Evolutionary conservation across 176 grass and related monocot genomes (phyloP).

Genomic region (Triticum aestivum): DNA sequence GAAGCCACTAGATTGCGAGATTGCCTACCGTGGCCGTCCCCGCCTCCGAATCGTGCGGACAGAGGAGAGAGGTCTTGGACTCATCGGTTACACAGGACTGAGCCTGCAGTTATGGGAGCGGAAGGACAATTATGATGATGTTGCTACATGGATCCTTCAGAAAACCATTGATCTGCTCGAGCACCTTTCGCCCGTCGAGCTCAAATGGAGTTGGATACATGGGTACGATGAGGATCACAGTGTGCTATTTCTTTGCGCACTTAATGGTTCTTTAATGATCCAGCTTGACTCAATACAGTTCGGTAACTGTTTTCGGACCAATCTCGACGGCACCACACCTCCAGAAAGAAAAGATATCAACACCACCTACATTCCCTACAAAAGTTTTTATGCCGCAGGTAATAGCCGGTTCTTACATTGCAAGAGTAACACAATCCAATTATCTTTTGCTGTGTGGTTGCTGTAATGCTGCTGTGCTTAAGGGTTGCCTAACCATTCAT

Average conservation of each 20-base stretch:
- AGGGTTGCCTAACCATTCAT: neutral
- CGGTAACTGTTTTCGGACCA: neutral
- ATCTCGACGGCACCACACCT: neutral
- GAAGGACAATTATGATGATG: no score
- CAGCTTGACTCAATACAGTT: neutral
- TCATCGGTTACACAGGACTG: no score
- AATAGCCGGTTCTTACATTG: neutral
- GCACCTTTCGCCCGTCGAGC: no score
- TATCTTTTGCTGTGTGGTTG: neutral
- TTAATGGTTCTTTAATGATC: neutral
- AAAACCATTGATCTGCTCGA: neutral
- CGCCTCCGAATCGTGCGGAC: no score
- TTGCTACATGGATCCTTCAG: neutral
- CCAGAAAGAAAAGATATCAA: no score
- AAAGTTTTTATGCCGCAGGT: neutral
- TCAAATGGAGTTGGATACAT: neutral
- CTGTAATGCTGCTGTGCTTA: neutral
- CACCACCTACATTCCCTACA: neutral
- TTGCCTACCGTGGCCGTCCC: no score
- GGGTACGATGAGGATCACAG: neutral
- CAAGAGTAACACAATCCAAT: neutral
- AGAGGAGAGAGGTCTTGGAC: no score
- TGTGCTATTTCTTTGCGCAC: neutral
- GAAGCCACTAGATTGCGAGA: no score
- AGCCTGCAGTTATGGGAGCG: no score